Base-by-base conservation (phyloP, 2,329 filamentous ascomycete species). In the Calonectria pauciramosa region DNA sequence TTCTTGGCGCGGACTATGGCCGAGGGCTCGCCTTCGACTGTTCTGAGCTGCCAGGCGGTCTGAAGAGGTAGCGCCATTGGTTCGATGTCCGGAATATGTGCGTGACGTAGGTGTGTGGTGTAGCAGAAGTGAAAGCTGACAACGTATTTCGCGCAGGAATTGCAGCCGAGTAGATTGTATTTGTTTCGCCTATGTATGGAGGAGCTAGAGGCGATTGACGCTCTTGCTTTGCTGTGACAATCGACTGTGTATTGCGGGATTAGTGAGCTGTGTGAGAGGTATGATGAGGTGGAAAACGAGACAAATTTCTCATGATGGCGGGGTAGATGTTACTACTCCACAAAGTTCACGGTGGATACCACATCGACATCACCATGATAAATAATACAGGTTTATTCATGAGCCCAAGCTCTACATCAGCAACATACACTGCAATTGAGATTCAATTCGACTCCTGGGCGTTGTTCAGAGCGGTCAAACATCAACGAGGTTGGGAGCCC, bases 1-100 rank as follows among this genome's bases (percentile, higher is more conserved):
- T 94, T 92, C 66, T 87, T 88, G 72, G 95, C 89, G 47, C 88
- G 88, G 77, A 96, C 90, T 18, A 86, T 81, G 54, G 91, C 89
- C 3, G 82, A 70, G 6, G 81, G 76, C 20, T 82, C 78, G 36
- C 82, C 83, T 20, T 80, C 80, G 1, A 75, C 77, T 23, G 76
- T 76, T 30, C 77, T 75, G 10, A 83, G 77, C 52, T 80, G 75
- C 72, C 80, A 79, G 23, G 76, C 72, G 7, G 81, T 78, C 49
- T 77, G 77, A 49, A 82, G 69, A 44, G 78, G 75, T 34, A 71
- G 70, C n/a, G 67, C 67, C 79, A 79, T 82, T 36, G 41, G 51
- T 70, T 60, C 23, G 30, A 32, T 44, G 72, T 28, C 23, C 13
- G n/a, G 11, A 41, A 44, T 30, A 10, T 28, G 59, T 18, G 14